These are phyloP conservation scores for Patellaria atrata DNA, from an alignment of 495 filamentous ascomycete species.

Conservation along the genomic window DNA sequence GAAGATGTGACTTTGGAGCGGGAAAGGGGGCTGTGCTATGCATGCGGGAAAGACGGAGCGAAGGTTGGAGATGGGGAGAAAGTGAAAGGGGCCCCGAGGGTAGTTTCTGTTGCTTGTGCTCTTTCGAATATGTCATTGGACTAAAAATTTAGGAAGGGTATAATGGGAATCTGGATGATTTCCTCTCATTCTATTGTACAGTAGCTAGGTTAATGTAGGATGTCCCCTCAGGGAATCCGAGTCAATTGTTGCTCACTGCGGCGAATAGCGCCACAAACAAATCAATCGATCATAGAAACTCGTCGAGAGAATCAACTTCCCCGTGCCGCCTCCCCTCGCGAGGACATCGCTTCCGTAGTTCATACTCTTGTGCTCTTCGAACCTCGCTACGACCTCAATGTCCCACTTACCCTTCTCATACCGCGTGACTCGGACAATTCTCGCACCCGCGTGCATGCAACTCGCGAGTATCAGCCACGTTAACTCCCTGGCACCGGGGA, in stretches of 20 bases:
- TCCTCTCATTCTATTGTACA: no score
- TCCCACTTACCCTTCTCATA: slow-evolving; percentile 31
- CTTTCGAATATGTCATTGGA: no score
- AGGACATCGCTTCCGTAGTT: slow-evolving; percentile 80
- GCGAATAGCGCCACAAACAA: slow-evolving; percentile 50
- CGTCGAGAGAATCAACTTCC: slow-evolving; percentile 45
- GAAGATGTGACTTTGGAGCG: no score
- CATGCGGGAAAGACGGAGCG: no score
- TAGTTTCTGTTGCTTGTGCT: no score
- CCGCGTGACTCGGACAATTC: slow-evolving; percentile 44
- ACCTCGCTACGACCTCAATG: slow-evolving; percentile 54
- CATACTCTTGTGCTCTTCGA: slow-evolving; percentile 88
- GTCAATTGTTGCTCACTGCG: background rate
- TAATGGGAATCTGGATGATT: no score
- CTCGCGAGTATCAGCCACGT: slow-evolving; percentile 56
- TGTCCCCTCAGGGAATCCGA: no score
- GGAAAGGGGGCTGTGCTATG: no score
- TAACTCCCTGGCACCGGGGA: slow-evolving; percentile 17
- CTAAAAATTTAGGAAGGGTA: no score
- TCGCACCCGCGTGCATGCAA: slow-evolving; percentile 82
- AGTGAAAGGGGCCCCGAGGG: no score
- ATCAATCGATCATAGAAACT: slow-evolving; percentile 82
- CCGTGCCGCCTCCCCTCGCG: slow-evolving; percentile 19
- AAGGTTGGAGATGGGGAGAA: no score
- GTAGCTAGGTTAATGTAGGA: no score